Percentiles rank a stretch among this genome's conserved stretches.
phyloP scores from a whole-genome alignment of 208 protist genomes.

The Leishmania aethiopica region DNA sequence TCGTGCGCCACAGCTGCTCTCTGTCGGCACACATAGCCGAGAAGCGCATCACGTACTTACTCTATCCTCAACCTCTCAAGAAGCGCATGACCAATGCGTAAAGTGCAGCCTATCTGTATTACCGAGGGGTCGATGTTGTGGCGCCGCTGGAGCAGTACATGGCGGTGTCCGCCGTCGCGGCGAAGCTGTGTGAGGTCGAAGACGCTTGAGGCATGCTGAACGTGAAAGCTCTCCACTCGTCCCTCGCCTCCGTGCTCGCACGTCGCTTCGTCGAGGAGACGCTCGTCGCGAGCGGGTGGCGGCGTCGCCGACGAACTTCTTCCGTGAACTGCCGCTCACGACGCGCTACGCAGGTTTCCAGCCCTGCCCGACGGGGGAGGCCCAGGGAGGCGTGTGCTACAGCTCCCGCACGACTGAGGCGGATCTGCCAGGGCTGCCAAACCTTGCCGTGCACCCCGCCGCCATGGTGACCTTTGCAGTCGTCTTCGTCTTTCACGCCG shows the following conservation, averaged over 20 bases:
- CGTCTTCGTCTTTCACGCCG: slow-evolving; percentile 13
- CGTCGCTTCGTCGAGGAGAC: slow-evolving; percentile 11
- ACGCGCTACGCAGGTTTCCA: slow-evolving; percentile 27
- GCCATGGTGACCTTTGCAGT: slow-evolving; percentile 15
- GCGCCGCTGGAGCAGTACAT: slow-evolving; percentile 31
- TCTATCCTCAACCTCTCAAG: slow-evolving; percentile 21
- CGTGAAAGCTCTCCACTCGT: slow-evolving; percentile 17
- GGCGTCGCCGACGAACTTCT: slow-evolving; percentile 12
- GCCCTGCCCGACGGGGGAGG: slow-evolving; percentile 4
- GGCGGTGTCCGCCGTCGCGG: slow-evolving; percentile 24
- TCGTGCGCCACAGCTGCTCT: slow-evolving; percentile 14
- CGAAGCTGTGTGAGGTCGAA: slow-evolving; percentile 10
- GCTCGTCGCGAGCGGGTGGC: background rate
- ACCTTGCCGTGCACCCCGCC: slow-evolving; percentile 18
- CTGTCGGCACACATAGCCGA: slow-evolving; percentile 11
- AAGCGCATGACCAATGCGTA: background rate
- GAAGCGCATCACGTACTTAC: slow-evolving; percentile 20
- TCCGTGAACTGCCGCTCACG: slow-evolving; percentile 21
- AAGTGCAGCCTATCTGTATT: slow-evolving; percentile 25
- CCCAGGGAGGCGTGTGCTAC: background rate
- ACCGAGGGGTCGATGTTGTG: slow-evolving; percentile 11
- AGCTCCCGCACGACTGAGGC: slow-evolving; percentile 34
- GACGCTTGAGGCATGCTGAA: slow-evolving; percentile 29
- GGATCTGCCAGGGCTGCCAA: slow-evolving; percentile 23
- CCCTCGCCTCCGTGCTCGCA: slow-evolving; percentile 18